Conservation (phyloP, 306 rosid species). For the Gastrolobium villosum region DNA sequence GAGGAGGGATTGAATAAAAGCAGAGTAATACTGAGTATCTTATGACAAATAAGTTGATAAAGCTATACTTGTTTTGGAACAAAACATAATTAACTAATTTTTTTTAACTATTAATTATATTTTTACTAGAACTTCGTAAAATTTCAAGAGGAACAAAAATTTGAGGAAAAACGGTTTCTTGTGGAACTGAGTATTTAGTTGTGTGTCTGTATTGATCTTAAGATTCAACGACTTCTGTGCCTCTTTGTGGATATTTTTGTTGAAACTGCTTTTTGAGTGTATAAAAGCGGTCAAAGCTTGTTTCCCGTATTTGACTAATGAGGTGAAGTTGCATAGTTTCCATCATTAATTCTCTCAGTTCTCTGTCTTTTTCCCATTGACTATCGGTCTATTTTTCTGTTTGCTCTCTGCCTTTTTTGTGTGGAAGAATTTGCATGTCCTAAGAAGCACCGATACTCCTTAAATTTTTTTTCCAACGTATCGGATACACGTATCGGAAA, state of each 20-base stretch:
- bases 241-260: conserved; percentile 14
- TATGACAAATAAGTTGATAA: neutral
- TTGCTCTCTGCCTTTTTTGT: neutral
- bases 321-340: neutral
- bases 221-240: neutral
- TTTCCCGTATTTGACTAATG: neutral
- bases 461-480: too few relatives aligned
- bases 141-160: neutral
- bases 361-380: too few relatives aligned
- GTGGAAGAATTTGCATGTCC: neutral
- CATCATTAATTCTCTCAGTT: neutral
- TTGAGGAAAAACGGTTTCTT: neutral
- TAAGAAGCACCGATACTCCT: too few relatives aligned
- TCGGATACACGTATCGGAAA: too few relatives aligned
- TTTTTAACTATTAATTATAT: neutral
- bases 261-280: conserved; percentile 6
- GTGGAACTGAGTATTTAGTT: conserved; percentile 2
- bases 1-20: conserved; percentile 7
- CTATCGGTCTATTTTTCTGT: neutral
- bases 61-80: neutral
- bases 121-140: neutral
- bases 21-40: neutral
- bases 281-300: neutral
- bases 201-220: neutral
- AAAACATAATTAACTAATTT: neutral